phyloP scores from a whole-genome alignment of 495 filamentous ascomycete species.

The Symbiotaphrina buchneri region DNA sequence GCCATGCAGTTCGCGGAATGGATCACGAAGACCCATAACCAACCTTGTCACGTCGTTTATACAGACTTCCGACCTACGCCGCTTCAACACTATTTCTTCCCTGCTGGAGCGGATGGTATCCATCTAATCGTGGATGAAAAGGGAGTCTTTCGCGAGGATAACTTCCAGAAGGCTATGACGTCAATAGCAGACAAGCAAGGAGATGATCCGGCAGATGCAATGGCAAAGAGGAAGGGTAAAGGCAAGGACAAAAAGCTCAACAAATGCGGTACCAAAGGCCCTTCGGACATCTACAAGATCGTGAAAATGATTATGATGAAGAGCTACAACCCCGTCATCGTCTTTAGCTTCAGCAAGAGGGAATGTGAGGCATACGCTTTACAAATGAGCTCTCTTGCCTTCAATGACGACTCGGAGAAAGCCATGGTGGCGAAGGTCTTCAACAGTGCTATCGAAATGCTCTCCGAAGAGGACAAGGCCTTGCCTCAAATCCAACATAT shows the following conservation, averaged over 20 bases:
- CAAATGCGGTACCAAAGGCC: constrained; percentile 56
- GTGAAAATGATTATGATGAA: constrained; percentile 96
- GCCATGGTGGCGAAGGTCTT: constrained; percentile 90
- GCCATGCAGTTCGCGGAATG: constrained; percentile 99
- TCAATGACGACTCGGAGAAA: constrained; percentile 94
- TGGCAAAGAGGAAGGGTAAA: constrained; percentile 58
- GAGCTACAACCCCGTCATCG: constrained; percentile 90
- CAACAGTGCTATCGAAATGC: constrained; percentile 62
- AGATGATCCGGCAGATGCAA: constrained; percentile 53
- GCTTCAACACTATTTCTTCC: constrained; percentile 93
- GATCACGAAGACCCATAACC: constrained; percentile 90
- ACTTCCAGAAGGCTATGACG: constrained; percentile 89
- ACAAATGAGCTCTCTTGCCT: constrained; percentile 64
- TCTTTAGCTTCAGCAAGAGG: constrained; percentile 97
- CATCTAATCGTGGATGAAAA: constrained; percentile 93
- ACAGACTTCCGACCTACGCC: constrained; percentile 95
- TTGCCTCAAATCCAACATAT: constrained; percentile 84
- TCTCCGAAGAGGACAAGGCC: constrained; percentile 75
- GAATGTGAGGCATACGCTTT: constrained; percentile 78
- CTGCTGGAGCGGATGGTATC: constrained; percentile 79
- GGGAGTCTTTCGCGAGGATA: constrained; percentile 81
- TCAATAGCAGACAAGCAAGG: constrained; percentile 74
- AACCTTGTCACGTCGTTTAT: constrained; percentile 96
- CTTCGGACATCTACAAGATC: constrained; percentile 85
- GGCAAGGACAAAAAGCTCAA: constrained; percentile 81